Base-by-base conservation (phyloP, 2,329 filamentous ascomycete genomes). In the Leptoxyphium fumago region DNA sequence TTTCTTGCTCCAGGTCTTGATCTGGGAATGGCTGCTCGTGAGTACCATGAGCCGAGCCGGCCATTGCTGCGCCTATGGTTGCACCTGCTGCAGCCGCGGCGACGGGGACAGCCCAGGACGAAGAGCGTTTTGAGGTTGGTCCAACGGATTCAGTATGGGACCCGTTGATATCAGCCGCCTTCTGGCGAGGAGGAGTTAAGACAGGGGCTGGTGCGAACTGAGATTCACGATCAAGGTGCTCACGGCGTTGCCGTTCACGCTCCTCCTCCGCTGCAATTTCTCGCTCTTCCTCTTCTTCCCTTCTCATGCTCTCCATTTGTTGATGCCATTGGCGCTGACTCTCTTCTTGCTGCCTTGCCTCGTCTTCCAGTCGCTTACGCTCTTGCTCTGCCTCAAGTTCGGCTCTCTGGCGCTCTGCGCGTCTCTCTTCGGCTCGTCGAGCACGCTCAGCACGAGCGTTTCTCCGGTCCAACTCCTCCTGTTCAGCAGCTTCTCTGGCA, bases 31-130 rank as follows among this genome's bases (percentile, higher is more conserved):
- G 40, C 13, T 52, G 38, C 10, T 46, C 47, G 29, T 45, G 41
- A 30, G 48, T 42, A 30, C 55, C 49, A 45, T 52, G 51, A 41
- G 52, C 45, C 2, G 49, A 44, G 14, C 54, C 54, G 10, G 53
- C 55, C 21, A 59, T 43, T 10, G 53, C 52, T 17, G 57, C 57
- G 42, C 54, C 55, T 38, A 48, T 56, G 39, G 57, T 56, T 14
- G 52, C 56, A 38, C 55, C 56, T 39, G 57, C 61, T 42, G 57
- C 51, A 6, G 58, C 61, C 26, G 58, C 61, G 29, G 60, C 62
- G 26, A 60, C 59, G 39, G 64, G 55, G 6, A 52, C 58, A 43
- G 59, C 62, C 63, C 62, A 66, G 3, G 54, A 43, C 13, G 50
- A 49, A 21, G 13, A 5, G 15, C 32, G 32, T 36, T 15, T 4